phyloP scores from a whole-genome alignment of 805 yeast species.

The Spathaspora girioi region DNA sequence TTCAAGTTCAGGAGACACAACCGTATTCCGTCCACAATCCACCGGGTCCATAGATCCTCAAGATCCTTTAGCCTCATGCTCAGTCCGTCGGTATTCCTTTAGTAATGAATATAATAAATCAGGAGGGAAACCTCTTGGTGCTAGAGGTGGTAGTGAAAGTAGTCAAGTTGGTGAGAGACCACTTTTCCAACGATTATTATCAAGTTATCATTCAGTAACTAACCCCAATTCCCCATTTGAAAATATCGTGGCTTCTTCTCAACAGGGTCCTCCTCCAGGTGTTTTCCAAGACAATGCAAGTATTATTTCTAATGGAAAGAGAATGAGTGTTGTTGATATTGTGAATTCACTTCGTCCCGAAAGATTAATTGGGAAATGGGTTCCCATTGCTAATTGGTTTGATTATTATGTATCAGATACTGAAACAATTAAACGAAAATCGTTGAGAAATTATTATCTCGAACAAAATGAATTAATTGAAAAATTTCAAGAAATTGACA shows the following conservation, averaged over 20 bases:
- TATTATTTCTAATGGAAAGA: constrained; percentile 16
- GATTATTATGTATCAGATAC: constrained; percentile 15
- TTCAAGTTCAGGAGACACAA: neutral
- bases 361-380: constrained; percentile 30
- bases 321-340: constrained; percentile 15
- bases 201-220: constrained; percentile 26
- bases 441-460: constrained; percentile 44
- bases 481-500: constrained; percentile 57
- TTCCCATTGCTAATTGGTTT: constrained; percentile 28
- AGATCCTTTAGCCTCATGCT: constrained; percentile 7
- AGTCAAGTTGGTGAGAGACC: constrained; percentile 12
- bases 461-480: constrained; percentile 59
- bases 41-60: neutral
- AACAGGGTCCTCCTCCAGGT: too few species aligned
- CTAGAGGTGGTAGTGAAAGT: neutral
- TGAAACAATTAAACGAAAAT: constrained; percentile 16
- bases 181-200: constrained; percentile 24
- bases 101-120: constrained; percentile 1
- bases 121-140: neutral
- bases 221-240: constrained; percentile 22
- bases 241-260: neutral
- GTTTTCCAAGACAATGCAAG: constrained; percentile 10
- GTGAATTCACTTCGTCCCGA: constrained; percentile 22
- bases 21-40: neutral
- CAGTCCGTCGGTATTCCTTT: constrained; percentile 6